These are phyloP conservation scores for Aegilops longissima DNA, from an alignment of 176 grass and related monocot species.

Conservation along the genomic window DNA sequence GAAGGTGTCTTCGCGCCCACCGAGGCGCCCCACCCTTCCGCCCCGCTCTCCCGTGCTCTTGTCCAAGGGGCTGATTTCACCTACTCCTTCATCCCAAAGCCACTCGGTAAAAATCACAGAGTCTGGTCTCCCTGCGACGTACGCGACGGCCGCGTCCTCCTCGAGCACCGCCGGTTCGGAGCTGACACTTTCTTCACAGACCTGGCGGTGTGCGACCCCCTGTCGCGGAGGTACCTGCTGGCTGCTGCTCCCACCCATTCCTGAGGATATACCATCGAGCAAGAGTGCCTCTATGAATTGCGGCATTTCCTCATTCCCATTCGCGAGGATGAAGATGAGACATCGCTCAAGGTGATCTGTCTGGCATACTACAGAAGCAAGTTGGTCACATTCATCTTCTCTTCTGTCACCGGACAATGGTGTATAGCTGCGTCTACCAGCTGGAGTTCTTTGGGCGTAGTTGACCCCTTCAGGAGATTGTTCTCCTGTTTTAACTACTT, in stretches of 20 bases:
- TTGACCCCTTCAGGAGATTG: not conserved
- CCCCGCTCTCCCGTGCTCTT: not conserved
- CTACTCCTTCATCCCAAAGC: slow-evolving; percentile 1
- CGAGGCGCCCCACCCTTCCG: slow-evolving; percentile 1
- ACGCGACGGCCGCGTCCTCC: slow-evolving; percentile 10
- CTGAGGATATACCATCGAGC: not conserved
- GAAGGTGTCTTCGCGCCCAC: not conserved
- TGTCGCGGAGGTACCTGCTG: not conserved
- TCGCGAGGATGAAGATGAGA: not conserved
- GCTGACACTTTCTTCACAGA: not conserved
- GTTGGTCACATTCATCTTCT: not conserved
- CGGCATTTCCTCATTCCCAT: not conserved
- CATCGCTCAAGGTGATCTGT: slow-evolving; percentile 22
- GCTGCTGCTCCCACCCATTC: not conserved
- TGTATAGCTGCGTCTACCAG: not conserved
- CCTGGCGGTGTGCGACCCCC: slow-evolving; percentile 19
- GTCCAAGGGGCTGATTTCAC: not conserved
- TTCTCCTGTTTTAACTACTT: not conserved
- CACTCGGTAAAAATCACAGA: not conserved
- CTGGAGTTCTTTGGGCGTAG: slow-evolving; percentile 14
- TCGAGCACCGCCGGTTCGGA: not conserved
- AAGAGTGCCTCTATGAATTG: not conserved
- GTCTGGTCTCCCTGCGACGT: not conserved
- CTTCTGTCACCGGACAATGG: not conserved
- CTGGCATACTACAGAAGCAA: not conserved